Conservation (phyloP, 371 early-diverging fungal genomes). For the Haplosporangium sp. region DNA sequence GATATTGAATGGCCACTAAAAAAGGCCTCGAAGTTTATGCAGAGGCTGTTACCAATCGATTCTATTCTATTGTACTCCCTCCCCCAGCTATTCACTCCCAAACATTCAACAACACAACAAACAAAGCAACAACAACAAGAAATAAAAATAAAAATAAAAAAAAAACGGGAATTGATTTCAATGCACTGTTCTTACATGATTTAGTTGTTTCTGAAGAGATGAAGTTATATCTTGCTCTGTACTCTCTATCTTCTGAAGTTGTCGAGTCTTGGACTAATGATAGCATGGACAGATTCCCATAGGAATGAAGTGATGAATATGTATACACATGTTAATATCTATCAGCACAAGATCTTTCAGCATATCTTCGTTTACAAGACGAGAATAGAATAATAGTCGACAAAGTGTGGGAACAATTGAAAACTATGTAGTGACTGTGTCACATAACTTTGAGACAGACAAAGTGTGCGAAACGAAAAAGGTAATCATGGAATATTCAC, state of each 20-base stretch:
- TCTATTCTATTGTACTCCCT: no score
- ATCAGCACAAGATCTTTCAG: no score
- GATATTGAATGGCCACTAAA: no score
- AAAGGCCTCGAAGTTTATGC: no score
- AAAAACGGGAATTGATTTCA: not conserved
- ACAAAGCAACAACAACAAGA: not conserved
- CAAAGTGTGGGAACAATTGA: conserved; percentile 3
- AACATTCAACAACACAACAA: not conserved
- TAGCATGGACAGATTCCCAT: not conserved
- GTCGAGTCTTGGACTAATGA: conserved; percentile 43
- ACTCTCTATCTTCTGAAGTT: conserved; percentile 48
- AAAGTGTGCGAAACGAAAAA: not conserved
- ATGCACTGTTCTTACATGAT: conserved; percentile 36
- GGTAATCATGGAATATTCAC: not conserved
- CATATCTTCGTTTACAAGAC: not conserved
- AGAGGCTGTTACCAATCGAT: no score
- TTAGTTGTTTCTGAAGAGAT: conserved; percentile 48
- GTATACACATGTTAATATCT: not conserved
- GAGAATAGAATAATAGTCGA: not conserved
- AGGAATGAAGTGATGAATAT: not conserved
- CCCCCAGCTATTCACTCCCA: not conserved
- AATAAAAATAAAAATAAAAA: not conserved
- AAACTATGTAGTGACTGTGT: conserved; percentile 14
- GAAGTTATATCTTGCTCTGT: conserved; percentile 53
- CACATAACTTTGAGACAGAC: not conserved